Conservation (phyloP, 179 eudicot species). For the Silene coronaria region DNA sequence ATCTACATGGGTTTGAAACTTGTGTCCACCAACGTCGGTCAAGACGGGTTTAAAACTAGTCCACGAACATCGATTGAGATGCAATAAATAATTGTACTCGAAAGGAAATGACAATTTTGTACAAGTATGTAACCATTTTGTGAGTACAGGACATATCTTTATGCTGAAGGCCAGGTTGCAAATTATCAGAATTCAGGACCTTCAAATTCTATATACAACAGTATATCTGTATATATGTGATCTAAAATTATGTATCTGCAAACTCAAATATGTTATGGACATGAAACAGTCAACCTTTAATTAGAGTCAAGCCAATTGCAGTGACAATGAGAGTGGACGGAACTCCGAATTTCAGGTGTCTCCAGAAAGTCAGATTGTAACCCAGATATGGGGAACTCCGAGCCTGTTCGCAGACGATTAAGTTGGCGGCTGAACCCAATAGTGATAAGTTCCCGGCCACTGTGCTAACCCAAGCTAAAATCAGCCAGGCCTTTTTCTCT, state of each 20-base stretch:
- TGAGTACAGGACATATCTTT: not conserved
- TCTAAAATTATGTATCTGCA: no score
- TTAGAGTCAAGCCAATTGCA: constrained; percentile 66
- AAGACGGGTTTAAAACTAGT: not conserved
- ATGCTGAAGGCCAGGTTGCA: not conserved
- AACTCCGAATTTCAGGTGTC: constrained; percentile 80
- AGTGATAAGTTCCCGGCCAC: constrained; percentile 86
- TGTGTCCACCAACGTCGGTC: no score
- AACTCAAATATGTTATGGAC: not conserved
- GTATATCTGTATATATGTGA: not conserved
- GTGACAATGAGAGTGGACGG: constrained; percentile 84
- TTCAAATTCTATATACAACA: constrained; percentile 9
- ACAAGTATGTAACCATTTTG: not conserved
- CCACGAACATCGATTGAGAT: not conserved
- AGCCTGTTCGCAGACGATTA: constrained; percentile 94
- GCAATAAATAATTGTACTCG: no score
- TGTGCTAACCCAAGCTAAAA: constrained; percentile 93
- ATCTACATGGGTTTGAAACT: no score
- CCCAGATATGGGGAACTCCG: constrained; percentile 55
- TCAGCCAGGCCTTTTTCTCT: constrained; percentile 84
- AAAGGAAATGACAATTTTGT: no score
- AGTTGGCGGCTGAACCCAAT: constrained; percentile 87
- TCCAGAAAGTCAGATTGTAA: constrained; percentile 77
- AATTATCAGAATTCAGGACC: not conserved
- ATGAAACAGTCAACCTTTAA: constrained; percentile 34